These are phyloP conservation scores for Populus hybrid DNA, from an alignment of 441 rosid genomes.

Conservation along the genomic window DNA sequence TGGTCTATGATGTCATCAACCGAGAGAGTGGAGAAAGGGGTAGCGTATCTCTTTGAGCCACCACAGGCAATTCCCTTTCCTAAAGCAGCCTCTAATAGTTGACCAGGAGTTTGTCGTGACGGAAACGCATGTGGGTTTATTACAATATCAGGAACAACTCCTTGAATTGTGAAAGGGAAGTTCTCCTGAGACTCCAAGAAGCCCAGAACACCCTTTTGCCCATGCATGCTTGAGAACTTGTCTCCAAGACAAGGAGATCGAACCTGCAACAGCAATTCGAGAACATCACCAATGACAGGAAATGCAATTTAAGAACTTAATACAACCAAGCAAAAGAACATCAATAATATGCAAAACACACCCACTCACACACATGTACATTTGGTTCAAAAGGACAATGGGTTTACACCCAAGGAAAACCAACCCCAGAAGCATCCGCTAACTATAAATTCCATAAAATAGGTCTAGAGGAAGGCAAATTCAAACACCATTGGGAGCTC, in stretches of 20 bases:
- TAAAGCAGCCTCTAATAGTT: conserved; percentile 9
- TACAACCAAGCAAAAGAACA: too few relatives aligned
- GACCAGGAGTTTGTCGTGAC: conserved; percentile 65
- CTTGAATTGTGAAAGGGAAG: conserved; percentile 86
- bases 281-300: neutral
- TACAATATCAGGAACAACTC: conserved; percentile 85
- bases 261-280: conserved; percentile 42
- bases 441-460: neutral
- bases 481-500: neutral
- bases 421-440: neutral
- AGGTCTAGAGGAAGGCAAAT: neutral
- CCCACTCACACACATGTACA: neutral
- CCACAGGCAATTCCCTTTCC: conserved; percentile 85
- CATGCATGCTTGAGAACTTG: conserved; percentile 98
- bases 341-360: neutral
- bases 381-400: neutral
- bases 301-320: neutral
- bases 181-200: conserved; percentile 88
- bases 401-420: neutral
- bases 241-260: conserved; percentile 92
- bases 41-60: conserved; percentile 61
- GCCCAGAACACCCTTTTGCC: conserved; percentile 96
- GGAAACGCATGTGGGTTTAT: conserved; percentile 97
- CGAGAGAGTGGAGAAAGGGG: conserved; percentile 82
- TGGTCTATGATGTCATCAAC: conserved; percentile 72